Base-by-base conservation (phyloP, 306 rosid genomes). In the Trichosanthes cucumerina region DNA sequence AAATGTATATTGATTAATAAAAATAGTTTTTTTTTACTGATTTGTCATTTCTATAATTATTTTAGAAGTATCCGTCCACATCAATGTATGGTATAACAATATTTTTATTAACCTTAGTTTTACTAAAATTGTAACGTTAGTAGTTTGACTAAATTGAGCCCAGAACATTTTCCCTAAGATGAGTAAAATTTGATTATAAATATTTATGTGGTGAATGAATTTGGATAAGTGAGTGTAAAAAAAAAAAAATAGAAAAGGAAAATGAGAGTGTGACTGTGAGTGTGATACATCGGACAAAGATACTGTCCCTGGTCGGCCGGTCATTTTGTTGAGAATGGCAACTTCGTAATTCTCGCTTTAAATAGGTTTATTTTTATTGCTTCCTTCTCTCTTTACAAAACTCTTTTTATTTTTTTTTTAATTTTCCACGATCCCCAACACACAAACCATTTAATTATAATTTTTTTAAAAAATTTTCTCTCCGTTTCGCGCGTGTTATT, bases 271-370 rank as follows among this genome's bases (percentile, higher is more conserved):
- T 18, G n/a, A n/a, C n/a, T 18, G 7, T 58, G 75, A 68, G n/a
- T 39, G 52, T 41, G 34, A 68, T 68, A 43, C 28, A 12, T 68
- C 53, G 53, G 34, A 11, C 75, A 68, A 68, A 68, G 75, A 68
- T 68, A 68, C 75, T 68, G 75, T 68, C 19, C 33, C 19, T 24
- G 75, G 75, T 68, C 53, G 75, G 75, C 75, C 33, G 53, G 34
- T 68, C 28, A 4, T 66, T n/a, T 66, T 38, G 74, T n/a, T 38
- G 3, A 11, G 52, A 21, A 14, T 21, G 75, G 75, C 33, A 68
- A 21, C 7, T 68, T 43, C 34, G 75, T 68, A 21, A 68, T 41
- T 68, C 26, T 10, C 9, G 6, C 28, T 36, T 36, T 3, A 36
- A 66, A 36, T 66, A 66, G 6, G 71, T 9, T 36, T 66, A 36